Base-by-base conservation (phyloP, 805 yeast species). In the Cyberlindnera euphorbiae region DNA sequence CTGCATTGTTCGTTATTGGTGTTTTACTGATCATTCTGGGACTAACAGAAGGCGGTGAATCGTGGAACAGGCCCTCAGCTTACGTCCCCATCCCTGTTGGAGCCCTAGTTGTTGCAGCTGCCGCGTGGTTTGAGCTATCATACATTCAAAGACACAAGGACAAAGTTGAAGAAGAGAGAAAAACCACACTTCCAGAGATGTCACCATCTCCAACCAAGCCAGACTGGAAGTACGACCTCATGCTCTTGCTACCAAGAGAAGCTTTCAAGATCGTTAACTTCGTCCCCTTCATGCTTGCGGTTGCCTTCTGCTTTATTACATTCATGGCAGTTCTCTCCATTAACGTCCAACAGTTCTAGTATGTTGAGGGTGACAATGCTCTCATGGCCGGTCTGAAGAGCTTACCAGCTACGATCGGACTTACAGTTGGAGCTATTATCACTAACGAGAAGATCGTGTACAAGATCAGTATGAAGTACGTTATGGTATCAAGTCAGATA, bases 61-160 rank as follows among this genome's bases (percentile, higher is more conserved):
- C 51, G 2, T 70, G 75, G 74, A 51, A 52, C 5, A 39, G 55
- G 1, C 66, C 74, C 1, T 49, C 53, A 13, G 62, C 67, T 3
- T 67, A 67, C 39, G 67, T 64, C n/a, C 59, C 73, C 0, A 39
- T 69, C 1, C 49, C 62, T 1, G 43, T 70, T 33, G 73, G 73
- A 0, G 30, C 61, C n/a, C 17, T 63, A 3, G 31, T 62, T 8
- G 31, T 64, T 6, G 12, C 52, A 4, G 17, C 34, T 3, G 55
- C 50, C 31, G 44, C 58, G 17, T 13, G 53, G 5, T 62, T 50
- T 50, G 74, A 68, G 46, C 40, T 41, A 8, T 45, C 39, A 8
- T 46, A 39, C 39, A 39, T 45, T 22, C 45, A 38, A 32, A 21
- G 24, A 8, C 52, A 35, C 27, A 49, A 35, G 30, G 26, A 17